Base-by-base conservation (phyloP, 2,329 filamentous ascomycete species). In the Alternaria sp. region DNA sequence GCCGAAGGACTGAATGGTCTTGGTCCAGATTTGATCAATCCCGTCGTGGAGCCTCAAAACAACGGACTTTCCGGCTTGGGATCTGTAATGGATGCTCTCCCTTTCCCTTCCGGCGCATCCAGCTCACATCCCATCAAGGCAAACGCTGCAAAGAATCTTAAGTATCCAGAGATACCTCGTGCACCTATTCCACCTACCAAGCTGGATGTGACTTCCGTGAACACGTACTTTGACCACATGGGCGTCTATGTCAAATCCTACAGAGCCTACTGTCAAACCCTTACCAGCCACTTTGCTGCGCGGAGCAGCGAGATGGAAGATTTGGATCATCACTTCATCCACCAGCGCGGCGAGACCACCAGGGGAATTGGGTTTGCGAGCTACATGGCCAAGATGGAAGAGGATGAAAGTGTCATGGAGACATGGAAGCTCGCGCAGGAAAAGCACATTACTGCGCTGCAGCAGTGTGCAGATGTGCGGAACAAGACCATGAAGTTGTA, bases 321-420 rank as follows among this genome's bases (percentile, higher is more conserved):
- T 78, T 25, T 84, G 81, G 71, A 77, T 37, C 68, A 71, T 7
- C 62, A 64, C 11, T 89, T 87, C 83, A 82, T 89, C 37, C 82
- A 82, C 37, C 83, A 85, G 3, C 79, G 83, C 8, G 87, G 87
- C 5, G 86, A 87, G 64, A 74, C 72, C 2, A 78, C 71, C 3
- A 72, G 80, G 20, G 83, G 84, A 56, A 85, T 84, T 1, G 88
- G 86, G 0, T 83, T 89, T 23, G 75, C 82, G 15, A 84, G 86
- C 59, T 93, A 93, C 74, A 76, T 88, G 61, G 81, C 80, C 41
- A 87, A 87, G 75, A 79, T 90, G 59, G 85, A 87, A 67, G 87
- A 92, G 77, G 91, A 94, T 73, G 85, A 88, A 66, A 82, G 83
- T 51, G 87, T 92, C 6, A 83, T 89, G 60, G 83, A 83, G 71